Evolutionary conservation across 331 rosid species (phyloP), one percentile per base, ranked within the genome.

Genomic region (Ulmus americana): DNA sequence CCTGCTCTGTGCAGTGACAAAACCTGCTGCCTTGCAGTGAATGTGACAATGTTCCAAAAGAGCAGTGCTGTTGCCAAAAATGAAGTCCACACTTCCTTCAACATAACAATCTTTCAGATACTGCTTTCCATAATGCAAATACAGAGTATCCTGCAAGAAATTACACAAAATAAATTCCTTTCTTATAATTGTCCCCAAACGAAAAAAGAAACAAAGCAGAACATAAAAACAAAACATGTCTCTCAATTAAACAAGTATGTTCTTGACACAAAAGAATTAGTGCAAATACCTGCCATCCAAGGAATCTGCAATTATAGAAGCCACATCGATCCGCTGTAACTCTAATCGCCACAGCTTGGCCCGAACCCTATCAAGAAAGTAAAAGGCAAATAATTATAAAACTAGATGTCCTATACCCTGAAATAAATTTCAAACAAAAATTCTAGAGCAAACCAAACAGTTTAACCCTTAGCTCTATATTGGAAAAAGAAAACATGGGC

Each of bases 11-110:
- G 97, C 94, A 0, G 97, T 92, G 63, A 91, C 68, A 76, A 70
- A 91, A 64, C 97, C 97, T 45, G 68, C 70, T 44, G 90, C 65
- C 77, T 88, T 91, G 87, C 97, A 88, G 73, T 89, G 95, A 71
- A 88, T 67, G 68, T 91, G 97, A 60, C 97, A 88, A 63, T 81
- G 90, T 64, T 89, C 96, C 74, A 92, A 79, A 67, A 88, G 85
- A 12, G 86, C 94, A 57, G 90, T 88, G 84, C 96, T 88, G 65
- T 85, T 86, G 53, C 96, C 98, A 55, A 88, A 88, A 42, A 83
- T 83, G 73, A 91, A 88, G 75, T 91, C 97, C 59, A 91, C 96
- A 11, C 96, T 91, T 80, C 97, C 97, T 85, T 91, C 97, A 49
- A 89, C 77, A 39, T 91, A 91, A 72, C 97, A 91, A 78, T 89